phyloP scores from a whole-genome alignment of 805 yeast genomes.

The Lipomyces sp. region DNA sequence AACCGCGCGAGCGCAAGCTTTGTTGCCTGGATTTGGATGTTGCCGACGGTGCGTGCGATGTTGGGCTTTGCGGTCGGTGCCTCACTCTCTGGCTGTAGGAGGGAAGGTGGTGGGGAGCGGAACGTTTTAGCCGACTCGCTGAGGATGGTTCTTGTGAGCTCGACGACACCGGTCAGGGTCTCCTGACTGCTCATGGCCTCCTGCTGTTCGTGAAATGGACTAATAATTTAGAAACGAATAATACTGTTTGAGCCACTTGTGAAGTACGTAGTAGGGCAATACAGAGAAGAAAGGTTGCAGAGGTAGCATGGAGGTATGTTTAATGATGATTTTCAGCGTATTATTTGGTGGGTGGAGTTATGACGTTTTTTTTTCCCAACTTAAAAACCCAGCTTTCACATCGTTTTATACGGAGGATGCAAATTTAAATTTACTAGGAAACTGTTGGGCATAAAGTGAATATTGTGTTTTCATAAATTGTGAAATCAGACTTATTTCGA shows the following conservation, averaged over 20 bases:
- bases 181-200: neutral
- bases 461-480: no score
- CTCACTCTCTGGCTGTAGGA: neutral
- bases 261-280: neutral
- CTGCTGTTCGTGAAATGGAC: neutral
- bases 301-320: no score
- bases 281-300: neutral
- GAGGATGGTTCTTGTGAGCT: conserved; percentile 4
- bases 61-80: conserved; percentile 1
- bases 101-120: neutral
- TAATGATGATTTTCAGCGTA: no score
- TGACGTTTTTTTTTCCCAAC: no score
- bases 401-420: no score
- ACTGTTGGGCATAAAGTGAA: no score
- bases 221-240: neutral
- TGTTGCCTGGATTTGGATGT: conserved; percentile 27
- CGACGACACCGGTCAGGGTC: neutral
- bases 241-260: neutral
- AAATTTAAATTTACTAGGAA: no score
- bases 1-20: conserved; percentile 30
- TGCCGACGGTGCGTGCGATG: conserved; percentile 22
- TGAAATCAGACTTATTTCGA: no score
- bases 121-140: neutral
- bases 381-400: no score
- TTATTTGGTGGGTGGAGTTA: no score